phyloP scores from a whole-genome alignment of 192 early-diverging fungal species.

The Mycoemilia scoparia region DNA sequence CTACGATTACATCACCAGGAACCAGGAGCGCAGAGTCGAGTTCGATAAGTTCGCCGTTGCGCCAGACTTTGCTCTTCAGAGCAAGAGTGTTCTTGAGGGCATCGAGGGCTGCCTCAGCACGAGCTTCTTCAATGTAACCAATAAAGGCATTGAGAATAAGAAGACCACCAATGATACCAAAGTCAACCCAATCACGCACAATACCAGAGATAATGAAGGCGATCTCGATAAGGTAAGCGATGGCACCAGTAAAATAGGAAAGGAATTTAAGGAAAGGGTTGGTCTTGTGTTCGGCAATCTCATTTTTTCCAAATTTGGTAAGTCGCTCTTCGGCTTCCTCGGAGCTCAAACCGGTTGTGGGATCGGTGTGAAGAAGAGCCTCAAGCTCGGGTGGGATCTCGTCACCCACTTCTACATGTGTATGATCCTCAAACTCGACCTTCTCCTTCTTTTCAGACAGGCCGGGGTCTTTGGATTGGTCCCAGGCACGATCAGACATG shows the following conservation, averaged over 20 bases:
- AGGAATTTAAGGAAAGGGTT: constrained; percentile 76
- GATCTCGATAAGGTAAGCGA: constrained; percentile 79
- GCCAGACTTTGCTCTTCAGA: constrained; percentile 61
- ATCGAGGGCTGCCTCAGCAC: constrained; percentile 84
- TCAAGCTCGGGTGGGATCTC: constrained; percentile 72
- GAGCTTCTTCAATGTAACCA: constrained; percentile 84
- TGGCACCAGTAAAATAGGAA: constrained; percentile 73
- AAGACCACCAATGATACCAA: constrained; percentile 64
- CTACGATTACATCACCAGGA: constrained; percentile 79
- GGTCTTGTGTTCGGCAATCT: constrained; percentile 63
- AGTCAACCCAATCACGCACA: constrained; percentile 60
- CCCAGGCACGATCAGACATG: too few species aligned
- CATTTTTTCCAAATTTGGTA: constrained; percentile 60
- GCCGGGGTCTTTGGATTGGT: too few species aligned
- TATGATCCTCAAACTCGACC: constrained; percentile 46
- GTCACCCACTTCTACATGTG: constrained; percentile 54
- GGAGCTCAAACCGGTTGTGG: constrained; percentile 51
- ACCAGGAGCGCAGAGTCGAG: constrained; percentile 59
- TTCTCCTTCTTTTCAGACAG: constrained; percentile 24
- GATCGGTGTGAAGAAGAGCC: constrained; percentile 64
- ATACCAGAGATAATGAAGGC: constrained; percentile 65
- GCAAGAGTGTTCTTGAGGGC: constrained; percentile 88
- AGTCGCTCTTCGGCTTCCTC: constrained; percentile 57
- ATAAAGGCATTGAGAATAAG: constrained; percentile 78
- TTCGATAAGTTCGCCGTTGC: constrained; percentile 57